A percentile compares a stretch with the other conserved stretches of the same genome.
Conservation (phyloP, 805 yeast genomes). For the Yamadazyma nakazawae region DNA sequence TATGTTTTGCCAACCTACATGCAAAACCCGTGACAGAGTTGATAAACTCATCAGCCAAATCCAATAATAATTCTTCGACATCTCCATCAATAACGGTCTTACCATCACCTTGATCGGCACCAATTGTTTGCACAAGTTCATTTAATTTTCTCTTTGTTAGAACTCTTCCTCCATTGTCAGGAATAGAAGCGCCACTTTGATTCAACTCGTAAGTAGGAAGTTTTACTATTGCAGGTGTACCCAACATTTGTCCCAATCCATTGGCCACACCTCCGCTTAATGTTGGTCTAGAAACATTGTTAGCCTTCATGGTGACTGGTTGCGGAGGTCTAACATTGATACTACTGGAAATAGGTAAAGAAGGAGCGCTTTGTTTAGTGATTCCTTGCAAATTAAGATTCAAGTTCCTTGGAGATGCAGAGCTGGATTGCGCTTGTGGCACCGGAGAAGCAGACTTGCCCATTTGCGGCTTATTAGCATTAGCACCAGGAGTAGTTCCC, state of each 20-base stretch:
- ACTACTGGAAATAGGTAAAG: slow-evolving; percentile 68
- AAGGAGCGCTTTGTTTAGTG: slow-evolving; percentile 55
- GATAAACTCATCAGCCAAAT: slow-evolving; percentile 94
- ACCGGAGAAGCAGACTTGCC: slow-evolving; percentile 9
- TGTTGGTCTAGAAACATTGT: slow-evolving; percentile 62
- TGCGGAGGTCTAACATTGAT: slow-evolving; percentile 63
- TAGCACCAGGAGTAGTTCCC: background rate
- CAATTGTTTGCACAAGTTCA: slow-evolving; percentile 80
- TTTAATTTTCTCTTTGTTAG: slow-evolving; percentile 84
- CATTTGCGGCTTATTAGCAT: slow-evolving; percentile 2
- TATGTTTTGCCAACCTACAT: slow-evolving; percentile 90
- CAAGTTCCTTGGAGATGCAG: slow-evolving; percentile 13
- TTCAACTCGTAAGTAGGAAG: slow-evolving; percentile 78
- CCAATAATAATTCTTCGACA: slow-evolving; percentile 85
- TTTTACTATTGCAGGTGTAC: slow-evolving; percentile 70
- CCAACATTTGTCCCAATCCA: slow-evolving; percentile 57
- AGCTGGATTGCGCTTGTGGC: slow-evolving; percentile 8
- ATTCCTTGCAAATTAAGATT: slow-evolving; percentile 35
- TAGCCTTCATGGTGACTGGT: slow-evolving; percentile 62
- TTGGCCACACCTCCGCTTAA: slow-evolving; percentile 80
- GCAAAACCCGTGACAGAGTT: slow-evolving; percentile 89
- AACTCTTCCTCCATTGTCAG: slow-evolving; percentile 70
- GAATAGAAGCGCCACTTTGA: slow-evolving; percentile 26
- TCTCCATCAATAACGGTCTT: slow-evolving; percentile 92
- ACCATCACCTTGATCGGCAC: slow-evolving; percentile 86